Percentiles rank a stretch among this genome's conserved stretches.
phyloP scores from a whole-genome alignment of 2,329 filamentous ascomycete species.

The Apiospora kogelbergensis region DNA sequence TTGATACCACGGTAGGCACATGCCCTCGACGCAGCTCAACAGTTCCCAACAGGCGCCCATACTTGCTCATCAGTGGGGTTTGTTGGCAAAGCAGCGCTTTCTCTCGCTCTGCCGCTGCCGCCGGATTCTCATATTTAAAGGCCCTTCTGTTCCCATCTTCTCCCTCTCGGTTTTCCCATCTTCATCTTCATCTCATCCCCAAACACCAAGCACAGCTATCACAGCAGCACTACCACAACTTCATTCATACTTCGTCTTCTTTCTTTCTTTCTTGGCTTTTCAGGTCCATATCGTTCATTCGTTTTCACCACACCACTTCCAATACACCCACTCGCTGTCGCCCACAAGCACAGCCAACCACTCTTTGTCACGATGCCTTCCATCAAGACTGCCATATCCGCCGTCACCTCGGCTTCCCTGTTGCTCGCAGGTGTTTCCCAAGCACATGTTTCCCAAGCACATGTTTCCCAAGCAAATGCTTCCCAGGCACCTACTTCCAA shows the following conservation, averaged over 20 bases:
- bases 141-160: background rate
- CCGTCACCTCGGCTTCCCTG: background rate
- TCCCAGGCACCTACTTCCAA: too few species aligned
- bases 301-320: background rate
- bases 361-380: background rate
- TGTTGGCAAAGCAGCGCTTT: background rate
- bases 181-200: background rate
- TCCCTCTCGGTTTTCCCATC: background rate
- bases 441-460: background rate
- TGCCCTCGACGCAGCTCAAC: background rate
- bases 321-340: too few species aligned
- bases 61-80: background rate
- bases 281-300: background rate
- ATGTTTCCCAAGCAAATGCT: background rate
- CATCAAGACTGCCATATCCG: background rate
- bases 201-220: background rate
- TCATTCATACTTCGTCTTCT: background rate
- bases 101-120: background rate
- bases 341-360: background rate
- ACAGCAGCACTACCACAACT: background rate
- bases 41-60: background rate
- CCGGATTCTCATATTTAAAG: background rate
- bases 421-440: background rate
- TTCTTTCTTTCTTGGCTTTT: background rate
- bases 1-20: background rate